phyloP scores from a whole-genome alignment of 108 stramenopile species.

The Stephanodiscus minutulus region DNA sequence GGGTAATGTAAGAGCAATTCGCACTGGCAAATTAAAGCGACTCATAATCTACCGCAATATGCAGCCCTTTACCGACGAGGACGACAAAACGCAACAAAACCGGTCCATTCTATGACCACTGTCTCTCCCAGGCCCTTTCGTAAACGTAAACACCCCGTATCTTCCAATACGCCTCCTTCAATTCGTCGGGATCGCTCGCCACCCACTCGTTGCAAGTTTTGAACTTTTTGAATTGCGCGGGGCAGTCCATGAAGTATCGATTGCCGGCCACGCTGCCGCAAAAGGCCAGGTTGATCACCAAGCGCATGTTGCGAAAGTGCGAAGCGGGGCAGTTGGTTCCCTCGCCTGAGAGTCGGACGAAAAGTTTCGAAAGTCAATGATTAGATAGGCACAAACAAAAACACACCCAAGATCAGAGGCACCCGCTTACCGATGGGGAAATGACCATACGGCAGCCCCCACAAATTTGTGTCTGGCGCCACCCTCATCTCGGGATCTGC shows the following conservation, averaged over 20 bases:
- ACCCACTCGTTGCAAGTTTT: slow-evolving; percentile 78
- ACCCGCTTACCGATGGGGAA: slow-evolving; percentile 69
- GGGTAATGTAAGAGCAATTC: too few relatives aligned
- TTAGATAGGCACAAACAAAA: too few relatives aligned
- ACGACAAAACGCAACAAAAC: too few relatives aligned
- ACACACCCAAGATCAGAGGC: background rate
- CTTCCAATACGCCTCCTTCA: slow-evolving; percentile 90
- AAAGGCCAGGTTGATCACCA: slow-evolving; percentile 89
- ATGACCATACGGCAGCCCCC: slow-evolving; percentile 87
- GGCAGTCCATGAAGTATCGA: slow-evolving; percentile 83
- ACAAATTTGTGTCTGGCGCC: slow-evolving; percentile 80
- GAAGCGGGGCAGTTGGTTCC: slow-evolving; percentile 70
- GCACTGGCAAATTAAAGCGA: background rate
- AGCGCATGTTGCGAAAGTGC: slow-evolving; percentile 86
- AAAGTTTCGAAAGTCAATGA: background rate
- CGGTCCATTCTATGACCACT: slow-evolving; percentile 25
- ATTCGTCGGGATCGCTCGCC: slow-evolving; percentile 71
- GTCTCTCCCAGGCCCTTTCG: slow-evolving; percentile 69
- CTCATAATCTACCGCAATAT: background rate
- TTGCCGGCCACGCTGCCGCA: slow-evolving; percentile 88
- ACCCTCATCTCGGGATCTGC: slow-evolving; percentile 46
- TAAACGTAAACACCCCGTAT: slow-evolving; percentile 88
- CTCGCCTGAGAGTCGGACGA: slow-evolving; percentile 37
- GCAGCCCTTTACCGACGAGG: too few relatives aligned
- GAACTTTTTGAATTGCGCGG: slow-evolving; percentile 63